These are phyloP conservation scores for Cinnamomum chago DNA, from an alignment of 164 flowering plant genomes.

Conservation along the genomic window DNA sequence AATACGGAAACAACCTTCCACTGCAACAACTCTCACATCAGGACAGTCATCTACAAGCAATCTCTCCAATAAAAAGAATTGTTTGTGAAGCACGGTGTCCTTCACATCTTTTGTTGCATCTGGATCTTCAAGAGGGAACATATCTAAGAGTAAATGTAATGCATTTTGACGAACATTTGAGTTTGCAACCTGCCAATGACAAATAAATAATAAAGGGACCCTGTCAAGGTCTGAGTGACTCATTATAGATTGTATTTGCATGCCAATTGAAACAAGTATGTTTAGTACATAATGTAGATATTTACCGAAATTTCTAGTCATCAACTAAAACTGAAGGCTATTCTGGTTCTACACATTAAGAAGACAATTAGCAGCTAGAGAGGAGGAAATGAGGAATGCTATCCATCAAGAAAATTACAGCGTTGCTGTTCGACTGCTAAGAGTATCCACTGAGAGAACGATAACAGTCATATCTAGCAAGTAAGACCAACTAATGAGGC, in stretches of 20 bases:
- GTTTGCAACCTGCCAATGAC: slow-evolving; percentile 74
- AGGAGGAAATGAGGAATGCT: too few species aligned
- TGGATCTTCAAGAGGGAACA: slow-evolving; percentile 98
- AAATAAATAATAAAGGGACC: not conserved
- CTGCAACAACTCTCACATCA: slow-evolving; percentile 80
- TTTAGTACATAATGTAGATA: too few species aligned
- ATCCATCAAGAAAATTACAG: too few species aligned
- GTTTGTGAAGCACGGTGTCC: slow-evolving; percentile 68
- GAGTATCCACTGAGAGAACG: too few species aligned
- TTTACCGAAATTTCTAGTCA: too few species aligned
- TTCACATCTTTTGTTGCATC: slow-evolving; percentile 81
- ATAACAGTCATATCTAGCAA: too few species aligned
- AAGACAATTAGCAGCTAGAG: too few species aligned
- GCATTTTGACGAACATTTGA: slow-evolving; percentile 95
- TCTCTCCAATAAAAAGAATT: slow-evolving; percentile 72
- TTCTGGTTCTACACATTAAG: too few species aligned
- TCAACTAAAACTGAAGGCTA: too few species aligned
- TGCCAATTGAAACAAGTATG: not conserved
- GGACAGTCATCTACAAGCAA: slow-evolving; percentile 83
- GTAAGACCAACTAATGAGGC: too few species aligned
- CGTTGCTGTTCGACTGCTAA: too few species aligned
- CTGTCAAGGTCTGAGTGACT: not conserved
- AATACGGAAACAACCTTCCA: slow-evolving; percentile 88
- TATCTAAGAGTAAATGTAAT: slow-evolving; percentile 79
- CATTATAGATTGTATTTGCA: not conserved